Evolutionary conservation across 352 stramenopile genomes (phyloP), one percentile per base, ranked within the genome.

Genomic region (Phytophthora cactorum): DNA sequence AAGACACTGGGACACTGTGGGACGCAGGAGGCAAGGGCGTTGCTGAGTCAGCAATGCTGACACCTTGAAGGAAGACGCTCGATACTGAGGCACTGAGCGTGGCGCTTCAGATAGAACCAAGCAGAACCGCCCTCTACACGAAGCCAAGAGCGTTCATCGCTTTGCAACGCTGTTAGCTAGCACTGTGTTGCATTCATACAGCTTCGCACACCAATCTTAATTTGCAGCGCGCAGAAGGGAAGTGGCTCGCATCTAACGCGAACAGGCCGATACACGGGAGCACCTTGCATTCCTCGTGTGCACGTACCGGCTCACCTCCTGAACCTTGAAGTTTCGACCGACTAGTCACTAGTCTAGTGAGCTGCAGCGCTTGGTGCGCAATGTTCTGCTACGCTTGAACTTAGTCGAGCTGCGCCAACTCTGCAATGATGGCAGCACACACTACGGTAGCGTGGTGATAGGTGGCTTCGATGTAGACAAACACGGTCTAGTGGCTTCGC

Each of bases 271-370:
- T 22, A 22, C 43, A 15, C 41, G 56, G 46, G 62, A 55, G 54
- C 44, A 68, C 58, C 22, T 39, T 63, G 65, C 65, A 63, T 50
- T 63, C 51, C 38, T 41, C 27, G 27, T 57, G 56, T 53, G 57
- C 15, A 57, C 56, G 55, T 51, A 61, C 64, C 52, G 64, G 64
- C 64, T 72, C 57, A 72, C 34, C 27, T 31, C 27, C 25, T 53
- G 53, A 55, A 59, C 45, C 34, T 72, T 72, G 58, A 72, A 72
- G 51, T 72, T 50, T 57, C 17, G 39, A 47, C 38, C 41, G 22
- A 47, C 41, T 36, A 22, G 22, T 22, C 22, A 22, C 22, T 22
- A 22, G 22, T 22, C 22, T 22, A 68, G 34, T 17, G 65, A 52
- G 57, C 63, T 67, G 61, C 65, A 72, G 44, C 43, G 57, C 52